Evolutionary conservation across 2,329 filamentous ascomycete genomes (phyloP), one percentile per base, ranked within the genome.

Genomic region (Aspergillus ochraceus): DNA sequence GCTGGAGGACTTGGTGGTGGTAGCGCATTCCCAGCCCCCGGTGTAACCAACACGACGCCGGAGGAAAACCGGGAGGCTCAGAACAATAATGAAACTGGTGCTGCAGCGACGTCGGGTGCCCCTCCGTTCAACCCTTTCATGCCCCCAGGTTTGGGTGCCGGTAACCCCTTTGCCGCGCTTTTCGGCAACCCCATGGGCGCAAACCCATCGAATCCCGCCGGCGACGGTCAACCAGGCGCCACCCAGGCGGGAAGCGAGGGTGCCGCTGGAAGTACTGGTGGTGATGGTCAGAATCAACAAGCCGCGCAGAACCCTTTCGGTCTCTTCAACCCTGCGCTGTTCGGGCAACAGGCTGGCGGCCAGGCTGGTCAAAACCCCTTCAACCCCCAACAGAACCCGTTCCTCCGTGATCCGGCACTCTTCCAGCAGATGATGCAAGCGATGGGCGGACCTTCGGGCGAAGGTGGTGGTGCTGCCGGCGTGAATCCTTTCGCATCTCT

Each of bases 1-100:
- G 36, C 36, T n/a, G 83, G 80, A 49, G 84, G 83, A 57, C 75
- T 72, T 57, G 80, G 80, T 53, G 81, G 77, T 57, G 80, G 76
- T 47, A 69, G 72, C 49, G 81, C 86, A 5, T 98, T 99, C 73
- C 93, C 95, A 12, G 94, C 94, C 53, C 95, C 95, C 2, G 95
- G 95, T 9, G 88, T 90, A 20, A 98, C 94, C 39, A 92, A 97
- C 75, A 96, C 87, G 30, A 96, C 92, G 3, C 88, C 86, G 1
- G 76, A 79, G n/a, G 81, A 80, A 62, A 73, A 77, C 68, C 69
- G 71, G 32, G 67, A 66, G 47, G 56, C 63, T 42, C 74, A 77
- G 55, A 76, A 73, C 55, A 74, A 76, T 57, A 72, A 73, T 64
- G 74, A 71, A 56, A 73, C 73, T 64, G 74, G 71, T 62, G 71